A percentile compares a stretch with the other conserved stretches of the same genome.
Evolutionary conservation across 1,284 basidiomycete genomes (phyloP).

Genomic region (Tilletia walkeri): DNA sequence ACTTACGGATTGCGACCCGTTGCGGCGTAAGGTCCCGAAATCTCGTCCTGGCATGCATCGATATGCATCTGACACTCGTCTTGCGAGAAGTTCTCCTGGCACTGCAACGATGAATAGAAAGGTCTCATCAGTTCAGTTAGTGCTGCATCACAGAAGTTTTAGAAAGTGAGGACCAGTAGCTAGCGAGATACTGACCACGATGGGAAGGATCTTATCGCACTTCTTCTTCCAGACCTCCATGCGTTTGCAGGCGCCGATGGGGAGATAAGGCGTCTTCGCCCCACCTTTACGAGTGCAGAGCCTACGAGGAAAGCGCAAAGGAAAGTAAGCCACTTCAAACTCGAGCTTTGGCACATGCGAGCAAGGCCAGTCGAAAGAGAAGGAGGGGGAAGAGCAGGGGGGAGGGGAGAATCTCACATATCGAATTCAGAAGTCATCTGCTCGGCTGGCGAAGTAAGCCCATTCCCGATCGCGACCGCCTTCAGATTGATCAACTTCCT

Average conservation of each 20-base stretch:
- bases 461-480: constrained; percentile 74
- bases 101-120: constrained; percentile 10
- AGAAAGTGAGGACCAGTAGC: no score
- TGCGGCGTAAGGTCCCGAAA: constrained; percentile 32
- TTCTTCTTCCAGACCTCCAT: constrained; percentile 22
- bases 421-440: constrained; percentile 42
- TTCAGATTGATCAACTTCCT: constrained; percentile 66
- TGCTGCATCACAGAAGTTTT: no score
- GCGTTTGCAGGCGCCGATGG: constrained; percentile 38
- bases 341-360: no score
- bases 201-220: constrained; percentile 21
- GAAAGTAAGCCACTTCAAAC: neutral
- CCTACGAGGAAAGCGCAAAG: neutral
- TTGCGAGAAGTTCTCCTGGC: constrained; percentile 29
- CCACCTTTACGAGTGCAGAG: constrained; percentile 39
- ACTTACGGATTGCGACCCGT: constrained; percentile 40
- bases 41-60: constrained; percentile 30
- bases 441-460: constrained; percentile 57
- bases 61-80: constrained; percentile 17
- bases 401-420: constrained; percentile 26
- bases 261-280: constrained; percentile 28
- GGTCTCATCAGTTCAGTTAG: no score
- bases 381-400: constrained; percentile 4
- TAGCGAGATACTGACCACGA: no score
- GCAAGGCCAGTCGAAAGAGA: neutral